Percentiles rank a stretch among this genome's conserved stretches.
These are phyloP conservation scores for Rhododendron ferrugineum DNA, from an alignment of 148 eudicot species.

Conservation along the genomic window DNA sequence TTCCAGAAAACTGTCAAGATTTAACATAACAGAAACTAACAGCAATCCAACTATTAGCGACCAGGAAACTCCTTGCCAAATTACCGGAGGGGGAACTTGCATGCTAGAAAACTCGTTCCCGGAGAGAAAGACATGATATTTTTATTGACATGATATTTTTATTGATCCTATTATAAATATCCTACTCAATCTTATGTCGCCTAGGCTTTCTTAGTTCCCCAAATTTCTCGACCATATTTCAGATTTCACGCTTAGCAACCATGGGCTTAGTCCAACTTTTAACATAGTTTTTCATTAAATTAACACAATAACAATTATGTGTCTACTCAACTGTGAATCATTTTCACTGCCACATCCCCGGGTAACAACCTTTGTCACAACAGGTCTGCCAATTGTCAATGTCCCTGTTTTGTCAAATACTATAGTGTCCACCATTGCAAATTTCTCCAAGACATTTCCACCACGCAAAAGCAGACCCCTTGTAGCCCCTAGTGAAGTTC, in stretches of 20 bases:
- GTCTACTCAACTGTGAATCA: slow-evolving; percentile 36
- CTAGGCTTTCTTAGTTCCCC: neutral
- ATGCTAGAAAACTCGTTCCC: neutral
- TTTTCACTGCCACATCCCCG: slow-evolving; percentile 26
- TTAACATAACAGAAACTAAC: neutral
- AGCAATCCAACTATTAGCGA: neutral
- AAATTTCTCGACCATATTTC: neutral
- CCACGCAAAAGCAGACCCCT: slow-evolving; percentile 94
- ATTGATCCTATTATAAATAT: neutral
- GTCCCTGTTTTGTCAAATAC: slow-evolving; percentile 98
- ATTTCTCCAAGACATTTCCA: slow-evolving; percentile 82
- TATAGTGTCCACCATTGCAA: slow-evolving; percentile 65
- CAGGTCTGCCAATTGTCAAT: slow-evolving; percentile 84
- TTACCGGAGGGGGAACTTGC: neutral
- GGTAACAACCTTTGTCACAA: slow-evolving; percentile 74
- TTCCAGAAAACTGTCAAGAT: neutral
- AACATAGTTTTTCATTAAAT: neutral
- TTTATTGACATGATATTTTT: neutral
- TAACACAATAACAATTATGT: neutral
- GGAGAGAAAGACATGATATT: neutral
- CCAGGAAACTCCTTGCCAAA: neutral
- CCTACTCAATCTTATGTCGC: neutral
- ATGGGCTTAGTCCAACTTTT: neutral
- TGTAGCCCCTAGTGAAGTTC: slow-evolving; percentile 96
- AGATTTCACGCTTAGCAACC: neutral